A percentile compares a stretch with the other conserved stretches of the same genome.
These are phyloP conservation scores for Penicillium olsonii DNA, from an alignment of 2,329 filamentous ascomycete species.

Conservation along the genomic window DNA sequence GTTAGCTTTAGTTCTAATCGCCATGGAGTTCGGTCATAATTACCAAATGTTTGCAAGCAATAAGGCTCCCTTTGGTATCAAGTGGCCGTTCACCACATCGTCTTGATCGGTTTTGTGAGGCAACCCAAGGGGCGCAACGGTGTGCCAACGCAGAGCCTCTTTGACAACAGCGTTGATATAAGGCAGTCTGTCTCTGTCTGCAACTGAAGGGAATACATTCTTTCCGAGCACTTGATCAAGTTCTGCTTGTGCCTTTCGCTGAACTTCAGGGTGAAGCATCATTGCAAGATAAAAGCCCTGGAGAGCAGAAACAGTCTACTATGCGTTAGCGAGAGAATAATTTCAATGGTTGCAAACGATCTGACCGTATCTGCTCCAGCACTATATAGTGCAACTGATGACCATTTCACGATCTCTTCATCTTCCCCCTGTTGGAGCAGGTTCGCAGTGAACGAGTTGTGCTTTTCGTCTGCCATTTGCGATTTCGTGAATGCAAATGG, in stretches of 20 bases:
- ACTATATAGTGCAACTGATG: background rate
- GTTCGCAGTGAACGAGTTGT: background rate
- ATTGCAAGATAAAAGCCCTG: constrained; percentile 20
- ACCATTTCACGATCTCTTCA: constrained; percentile 2
- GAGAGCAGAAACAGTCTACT: constrained; percentile 1
- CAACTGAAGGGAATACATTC: constrained; percentile 11
- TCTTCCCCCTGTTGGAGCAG: background rate
- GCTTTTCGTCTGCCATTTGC: background rate
- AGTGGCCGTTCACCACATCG: constrained; percentile 1
- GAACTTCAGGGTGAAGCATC: constrained; percentile 17
- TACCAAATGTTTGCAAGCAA: constrained; percentile 4
- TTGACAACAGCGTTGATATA: constrained; percentile 8
- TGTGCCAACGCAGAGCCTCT: constrained; percentile 5
- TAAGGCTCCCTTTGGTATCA: constrained; percentile 3
- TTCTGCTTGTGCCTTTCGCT: constrained; percentile 19
- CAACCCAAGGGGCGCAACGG: background rate
- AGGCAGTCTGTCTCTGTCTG: constrained; percentile 15
- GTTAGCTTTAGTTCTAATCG: background rate
- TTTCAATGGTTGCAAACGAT: too few relatives aligned
- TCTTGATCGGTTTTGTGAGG: constrained; percentile 6
- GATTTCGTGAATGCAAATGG: constrained; percentile 6
- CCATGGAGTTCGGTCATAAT: background rate
- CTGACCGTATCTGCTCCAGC: constrained; percentile 6
- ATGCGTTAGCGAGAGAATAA: background rate
- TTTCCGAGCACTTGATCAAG: constrained; percentile 17